phyloP scores from a whole-genome alignment of 495 filamentous ascomycete genomes.

The Neurospora sp. region DNA sequence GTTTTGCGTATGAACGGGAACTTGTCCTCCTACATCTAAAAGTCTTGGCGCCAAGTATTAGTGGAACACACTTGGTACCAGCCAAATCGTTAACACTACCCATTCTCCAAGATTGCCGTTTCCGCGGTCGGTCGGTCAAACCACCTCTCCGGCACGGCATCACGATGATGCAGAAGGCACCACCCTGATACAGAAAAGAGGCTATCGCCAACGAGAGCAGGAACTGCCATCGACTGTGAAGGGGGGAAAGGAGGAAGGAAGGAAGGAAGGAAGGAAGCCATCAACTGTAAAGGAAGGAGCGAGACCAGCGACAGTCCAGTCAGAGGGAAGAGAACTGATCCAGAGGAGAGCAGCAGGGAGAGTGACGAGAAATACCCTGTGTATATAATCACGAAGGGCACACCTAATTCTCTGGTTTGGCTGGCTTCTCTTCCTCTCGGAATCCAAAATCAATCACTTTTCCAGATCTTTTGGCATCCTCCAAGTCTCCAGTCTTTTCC shows the following conservation, averaged over 20 bases:
- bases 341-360: neutral
- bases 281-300: neutral
- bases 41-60: neutral
- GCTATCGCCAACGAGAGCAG: neutral
- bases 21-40: neutral
- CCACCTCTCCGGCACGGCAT: neutral
- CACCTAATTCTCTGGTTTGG: no score
- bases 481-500: neutral
- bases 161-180: neutral
- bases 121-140: neutral
- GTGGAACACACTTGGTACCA: accelerated
- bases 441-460: neutral
- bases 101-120: neutral
- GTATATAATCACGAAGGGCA: no score
- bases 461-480: neutral
- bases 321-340: neutral
- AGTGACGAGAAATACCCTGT: neutral
- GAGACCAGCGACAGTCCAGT: neutral
- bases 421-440: no score
- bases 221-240: neutral
- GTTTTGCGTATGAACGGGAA: neutral
- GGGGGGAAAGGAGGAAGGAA: no score
- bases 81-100: neutral
- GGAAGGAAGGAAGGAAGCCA: neutral
- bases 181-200: neutral